Percentiles rank a stretch among this genome's conserved stretches.
Conservation (phyloP, 2,329 filamentous ascomycete species). For the Aspergillus sp. region DNA sequence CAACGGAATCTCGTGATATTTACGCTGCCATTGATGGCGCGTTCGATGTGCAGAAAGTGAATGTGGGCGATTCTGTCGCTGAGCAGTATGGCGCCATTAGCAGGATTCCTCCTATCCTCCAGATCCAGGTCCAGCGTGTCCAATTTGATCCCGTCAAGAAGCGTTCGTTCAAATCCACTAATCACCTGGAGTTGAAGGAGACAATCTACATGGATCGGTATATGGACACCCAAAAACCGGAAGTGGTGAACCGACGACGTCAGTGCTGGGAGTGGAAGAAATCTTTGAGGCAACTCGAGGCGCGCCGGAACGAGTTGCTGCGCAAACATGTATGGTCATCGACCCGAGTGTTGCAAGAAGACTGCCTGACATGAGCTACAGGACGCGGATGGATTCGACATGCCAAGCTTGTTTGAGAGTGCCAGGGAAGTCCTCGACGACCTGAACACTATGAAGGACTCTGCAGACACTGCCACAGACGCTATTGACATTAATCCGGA, state of each 20-base stretch:
- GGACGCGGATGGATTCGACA: constrained; percentile 26
- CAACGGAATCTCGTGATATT: constrained; percentile 61
- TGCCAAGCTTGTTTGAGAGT: constrained; percentile 30
- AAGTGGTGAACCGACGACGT: constrained; percentile 62
- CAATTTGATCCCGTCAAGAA: constrained; percentile 64
- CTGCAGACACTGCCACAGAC: constrained; percentile 29
- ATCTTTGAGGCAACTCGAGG: constrained; percentile 57
- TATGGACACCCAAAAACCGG: constrained; percentile 61
- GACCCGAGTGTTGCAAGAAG: neutral
- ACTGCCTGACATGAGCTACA: constrained; percentile 8
- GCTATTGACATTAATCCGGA: constrained; percentile 42
- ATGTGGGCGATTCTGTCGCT: constrained; percentile 59
- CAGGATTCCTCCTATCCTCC: constrained; percentile 77
- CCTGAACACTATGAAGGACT: constrained; percentile 39
- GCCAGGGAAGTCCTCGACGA: constrained; percentile 44
- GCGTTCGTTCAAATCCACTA: constrained; percentile 67
- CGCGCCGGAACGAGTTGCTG: constrained; percentile 42
- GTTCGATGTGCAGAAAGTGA: constrained; percentile 76
- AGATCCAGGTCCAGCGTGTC: constrained; percentile 83
- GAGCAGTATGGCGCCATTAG: constrained; percentile 69
- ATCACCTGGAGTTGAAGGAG: constrained; percentile 75
- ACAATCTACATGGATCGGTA: constrained; percentile 86
- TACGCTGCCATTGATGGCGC: constrained; percentile 82
- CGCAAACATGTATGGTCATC: constrained; percentile 28
- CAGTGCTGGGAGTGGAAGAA: constrained; percentile 73